Base-by-base conservation (phyloP, 2,329 filamentous ascomycete genomes). In the Stagonosporopsis vannaccii region DNA sequence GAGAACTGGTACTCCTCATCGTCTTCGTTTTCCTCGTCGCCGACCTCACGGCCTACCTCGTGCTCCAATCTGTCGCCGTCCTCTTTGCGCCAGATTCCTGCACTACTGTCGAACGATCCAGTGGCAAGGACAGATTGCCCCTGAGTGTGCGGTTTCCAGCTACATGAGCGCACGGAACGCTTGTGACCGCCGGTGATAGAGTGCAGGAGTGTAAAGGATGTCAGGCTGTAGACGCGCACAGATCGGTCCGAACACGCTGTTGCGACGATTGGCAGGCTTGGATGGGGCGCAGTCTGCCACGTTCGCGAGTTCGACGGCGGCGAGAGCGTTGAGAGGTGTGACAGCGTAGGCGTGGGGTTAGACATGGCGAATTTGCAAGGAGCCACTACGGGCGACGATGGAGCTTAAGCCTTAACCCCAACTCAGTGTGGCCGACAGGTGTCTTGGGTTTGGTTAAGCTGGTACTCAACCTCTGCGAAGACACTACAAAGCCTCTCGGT, bases 1-100 rank as follows among this genome's bases (percentile, higher is more conserved):
- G 90, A 90, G 69, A 97, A 96, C 47, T 92, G 89, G 91, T 95
- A 99, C 59, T 97, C 93, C 48, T 93, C 90, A 0, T 89, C 85
- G 3, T 87, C 87, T 4, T 86, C 84, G 12, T 82, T 81, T 2
- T 81, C 80, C 12, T 78, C 77, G 15, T 77, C 78, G 3, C 74
- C 78, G 6, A 76, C 74, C 7, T 70, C 72, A 2, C 77, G 75
- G 3, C 54, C 55, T 3, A 67, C 70, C 46, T 72, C 66, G 45
- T 63, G 63, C 37, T 66, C 67, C 41, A 61, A 65, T 42, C 52
- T 71, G 58, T 85, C 78, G 84, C 87, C 61, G 85, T 87, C 94
- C 88, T 96, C 67, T 90, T 85, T 9, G 53, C 79, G 68, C 81
- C 81, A 82, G 30, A 83, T 80, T 1, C 92, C 95, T 2, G 94